Percentiles rank a stretch among this genome's conserved stretches.
phyloP scores from a whole-genome alignment of 305 asterid genomes.

The Solanum hybrid region DNA sequence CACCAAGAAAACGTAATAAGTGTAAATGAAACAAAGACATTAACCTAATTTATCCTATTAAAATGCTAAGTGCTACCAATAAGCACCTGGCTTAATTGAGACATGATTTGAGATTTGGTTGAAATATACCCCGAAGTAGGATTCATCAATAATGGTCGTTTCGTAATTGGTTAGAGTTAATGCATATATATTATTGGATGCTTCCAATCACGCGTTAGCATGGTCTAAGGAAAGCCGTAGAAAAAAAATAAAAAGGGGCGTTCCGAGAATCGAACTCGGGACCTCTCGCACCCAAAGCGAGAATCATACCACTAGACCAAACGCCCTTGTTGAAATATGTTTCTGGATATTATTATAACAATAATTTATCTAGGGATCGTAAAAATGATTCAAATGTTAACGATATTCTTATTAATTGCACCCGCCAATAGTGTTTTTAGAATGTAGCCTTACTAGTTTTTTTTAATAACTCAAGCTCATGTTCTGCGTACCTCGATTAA shows the following conservation, averaged over 20 bases:
- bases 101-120: background rate
- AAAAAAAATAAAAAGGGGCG: slow-evolving; percentile 34
- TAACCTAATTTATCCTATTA: background rate
- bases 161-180: background rate
- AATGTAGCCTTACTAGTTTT: background rate
- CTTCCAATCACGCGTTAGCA: background rate
- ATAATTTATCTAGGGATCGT: background rate
- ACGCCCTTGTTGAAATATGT: background rate
- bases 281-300: slow-evolving; percentile 99
- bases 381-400: background rate
- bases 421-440: background rate
- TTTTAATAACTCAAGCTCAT: background rate
- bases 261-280: slow-evolving; percentile 95
- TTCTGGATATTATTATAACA: background rate
- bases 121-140: background rate
- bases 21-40: background rate
- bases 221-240: background rate
- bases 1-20: background rate
- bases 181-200: background rate
- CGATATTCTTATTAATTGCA: background rate
- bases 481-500: background rate
- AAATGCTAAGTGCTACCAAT: background rate
- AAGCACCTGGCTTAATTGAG: background rate
- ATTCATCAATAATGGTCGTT: background rate
- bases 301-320: slow-evolving; percentile 63